A percentile compares a stretch with the other conserved stretches of the same genome.
These are phyloP conservation scores for Hypoxylon sp. DNA, from an alignment of 2,329 filamentous ascomycete species.

Conservation along the genomic window DNA sequence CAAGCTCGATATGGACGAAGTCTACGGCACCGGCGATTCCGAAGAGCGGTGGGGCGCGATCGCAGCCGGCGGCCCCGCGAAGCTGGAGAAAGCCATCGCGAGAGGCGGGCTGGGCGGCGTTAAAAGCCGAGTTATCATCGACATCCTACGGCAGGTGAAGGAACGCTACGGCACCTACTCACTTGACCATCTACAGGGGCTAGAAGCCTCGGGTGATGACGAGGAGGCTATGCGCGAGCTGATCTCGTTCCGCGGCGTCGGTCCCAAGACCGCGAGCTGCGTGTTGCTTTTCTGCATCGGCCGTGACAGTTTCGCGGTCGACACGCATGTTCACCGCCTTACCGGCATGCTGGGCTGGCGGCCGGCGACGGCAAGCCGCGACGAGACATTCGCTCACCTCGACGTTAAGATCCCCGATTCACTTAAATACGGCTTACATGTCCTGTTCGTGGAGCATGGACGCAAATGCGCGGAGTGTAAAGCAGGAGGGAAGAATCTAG, in stretches of 20 bases:
- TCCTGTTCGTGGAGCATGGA: constrained; percentile 63
- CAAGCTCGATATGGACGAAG: constrained; percentile 60
- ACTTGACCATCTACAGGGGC: constrained; percentile 64
- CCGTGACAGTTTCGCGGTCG: constrained; percentile 63
- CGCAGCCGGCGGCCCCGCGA: constrained; percentile 55
- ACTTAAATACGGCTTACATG: constrained; percentile 64
- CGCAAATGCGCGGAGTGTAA: constrained; percentile 60
- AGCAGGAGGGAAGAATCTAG: constrained; percentile 57
- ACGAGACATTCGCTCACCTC: constrained; percentile 64
- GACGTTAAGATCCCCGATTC: constrained; percentile 61
- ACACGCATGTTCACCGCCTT: constrained; percentile 66
- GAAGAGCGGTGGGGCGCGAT: constrained; percentile 57
- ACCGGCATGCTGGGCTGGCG: constrained; percentile 64
- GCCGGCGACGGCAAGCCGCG: constrained; percentile 56
- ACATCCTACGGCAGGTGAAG: constrained; percentile 74
- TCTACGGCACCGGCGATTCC: constrained; percentile 58
- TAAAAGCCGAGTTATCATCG: constrained; percentile 81
- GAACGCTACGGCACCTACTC: constrained; percentile 58
- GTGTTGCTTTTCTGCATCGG: constrained; percentile 65
- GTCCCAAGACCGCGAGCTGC: constrained; percentile 67
- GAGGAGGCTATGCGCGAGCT: constrained; percentile 61
- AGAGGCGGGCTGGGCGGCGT: constrained; percentile 76
- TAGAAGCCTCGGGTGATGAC: constrained; percentile 57
- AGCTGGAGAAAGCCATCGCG: constrained; percentile 72
- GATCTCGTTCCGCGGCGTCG: constrained; percentile 63